Evolutionary conservation across 2,329 filamentous ascomycete species (phyloP), one percentile per base, ranked within the genome.

Genomic region (Talaromyces sp.): DNA sequence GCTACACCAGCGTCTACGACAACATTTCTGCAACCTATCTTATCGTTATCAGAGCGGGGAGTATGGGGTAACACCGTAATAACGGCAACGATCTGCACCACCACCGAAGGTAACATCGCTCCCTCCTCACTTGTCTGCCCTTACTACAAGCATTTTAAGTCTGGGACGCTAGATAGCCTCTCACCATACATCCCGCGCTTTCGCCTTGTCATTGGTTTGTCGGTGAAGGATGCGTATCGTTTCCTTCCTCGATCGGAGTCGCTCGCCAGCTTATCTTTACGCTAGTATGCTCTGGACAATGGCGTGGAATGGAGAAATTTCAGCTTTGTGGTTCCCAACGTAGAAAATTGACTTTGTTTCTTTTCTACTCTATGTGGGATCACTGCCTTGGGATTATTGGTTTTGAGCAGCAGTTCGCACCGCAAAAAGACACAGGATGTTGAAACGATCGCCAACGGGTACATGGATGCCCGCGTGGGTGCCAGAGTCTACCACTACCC

Each of bases 401-500:
- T 22, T 35, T 43, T 24, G 24, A 13, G 10, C 14, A 52, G 22
- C 31, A n/a, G n/a, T 35, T 47, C 27, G 35, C 27, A 45, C 45
- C 27, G 22, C 60, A 16, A 31, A 13, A 49, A 22, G 19, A 16
- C 22, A 62, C 33, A 68, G 68, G 39, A 80, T 80, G 76, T 63
- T 79, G 63, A 68, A 67, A 56, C 76, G 71, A 63, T 73, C 77
- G 7, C 64, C 66, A 6, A 82, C 81, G 8, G 80, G 80, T 11
- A 83, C 80, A 3, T 82, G 81, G 81, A 69, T 83, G 65, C 80
- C 81, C 49, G 79, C 81, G 2, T 81, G 78, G 78, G 79, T 82
- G 5, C 81, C 81, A 22, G 73, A 82, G 69, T 66, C 64, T 16
- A 66, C 64, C 19, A 54, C 54, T 58, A 73, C 69, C 0, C 69